Percentiles rank a stretch among this genome's conserved stretches.
Conservation (phyloP, 169 alveolate genomes). For the Babesia gibsoni region DNA sequence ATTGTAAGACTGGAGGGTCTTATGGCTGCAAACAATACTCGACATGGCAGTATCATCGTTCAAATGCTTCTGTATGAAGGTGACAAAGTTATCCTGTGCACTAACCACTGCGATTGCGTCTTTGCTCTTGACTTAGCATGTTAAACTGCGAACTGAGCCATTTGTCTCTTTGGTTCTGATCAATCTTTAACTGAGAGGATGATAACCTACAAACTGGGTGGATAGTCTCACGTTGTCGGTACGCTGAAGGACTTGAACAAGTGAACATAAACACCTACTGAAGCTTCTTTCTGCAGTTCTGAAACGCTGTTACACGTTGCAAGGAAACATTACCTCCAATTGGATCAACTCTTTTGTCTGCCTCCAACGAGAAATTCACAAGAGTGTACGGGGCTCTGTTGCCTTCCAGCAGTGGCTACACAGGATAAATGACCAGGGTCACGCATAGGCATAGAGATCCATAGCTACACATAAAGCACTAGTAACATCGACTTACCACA, state of each 20-base stretch:
- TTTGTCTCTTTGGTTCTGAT: constrained; percentile 25
- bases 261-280: background rate
- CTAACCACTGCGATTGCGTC: constrained; percentile 1
- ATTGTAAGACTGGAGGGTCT: constrained; percentile 55
- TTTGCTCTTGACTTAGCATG: constrained; percentile 18
- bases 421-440: too few relatives aligned
- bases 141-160: constrained; percentile 33
- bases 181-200: background rate
- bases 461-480: too few relatives aligned
- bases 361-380: constrained; percentile 49
- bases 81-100: too few relatives aligned
- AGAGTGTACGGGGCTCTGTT: constrained; percentile 64
- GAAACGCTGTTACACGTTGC: background rate
- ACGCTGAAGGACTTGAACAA: background rate
- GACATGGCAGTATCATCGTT: background rate
- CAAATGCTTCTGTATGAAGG: too few relatives aligned
- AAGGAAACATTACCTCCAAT: constrained; percentile 14
- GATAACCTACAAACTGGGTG: constrained; percentile 22
- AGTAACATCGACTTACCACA: too few relatives aligned
- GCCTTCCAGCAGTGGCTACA: constrained; percentile 59
- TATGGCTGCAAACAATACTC: constrained; percentile 4
- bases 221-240: background rate
- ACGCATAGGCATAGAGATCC: too few relatives aligned
- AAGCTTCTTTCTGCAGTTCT: constrained; percentile 10
- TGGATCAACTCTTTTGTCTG: constrained; percentile 43